Base-by-base conservation (phyloP, 2,329 filamentous ascomycete species). In the Sclerotinia glacialis region DNA sequence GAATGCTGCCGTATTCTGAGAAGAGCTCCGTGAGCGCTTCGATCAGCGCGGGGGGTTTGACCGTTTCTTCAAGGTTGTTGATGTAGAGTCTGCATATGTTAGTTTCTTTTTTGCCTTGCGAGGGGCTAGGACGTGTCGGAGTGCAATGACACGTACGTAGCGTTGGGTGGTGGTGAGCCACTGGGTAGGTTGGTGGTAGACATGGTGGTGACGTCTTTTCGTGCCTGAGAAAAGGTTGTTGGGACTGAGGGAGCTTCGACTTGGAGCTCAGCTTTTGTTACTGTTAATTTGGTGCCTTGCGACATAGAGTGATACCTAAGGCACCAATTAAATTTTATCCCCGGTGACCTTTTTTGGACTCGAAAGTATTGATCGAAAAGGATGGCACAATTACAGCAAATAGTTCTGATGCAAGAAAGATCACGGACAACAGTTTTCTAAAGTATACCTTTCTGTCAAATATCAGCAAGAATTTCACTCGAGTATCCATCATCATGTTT, bases 11-110 rank as follows among this genome's bases (percentile, higher is more conserved):
- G 78, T 95, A 97, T 78, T 96, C 91, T 70, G 88, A 88, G 80
- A 98, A 98, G 74, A 98, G 84, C 70, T 89, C 87, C 28, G 80
- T 81, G 21, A 99, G 83, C 0, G 91, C 85, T 71, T 89, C 85
- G 71, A 89, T 90, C 64, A 98, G 83, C 12, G 86, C 80, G 44
- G 93, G 89, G 67, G 91, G 83, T 78, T 96, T 97, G 78, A 96
- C 88, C 76, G 90, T 88, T 82, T 98, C 95, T 79, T 97, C 92
- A 67, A 99, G 87, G 77, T 97, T 97, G 74, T 89, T 91, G 66
- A 88, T 85, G 74, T 89, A 89, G 64, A 89, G 85, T 69, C 86
- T 89, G 76, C 68, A 52, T 34, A 14, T n/a, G 50, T 28, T 44
- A 26, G 49, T 55, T 46, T 47, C n/a, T 26, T 31, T 31, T 5